Evolutionary conservation across 1,284 basidiomycete genomes (phyloP).

Genomic region (Gymnopus androsaceus): DNA sequence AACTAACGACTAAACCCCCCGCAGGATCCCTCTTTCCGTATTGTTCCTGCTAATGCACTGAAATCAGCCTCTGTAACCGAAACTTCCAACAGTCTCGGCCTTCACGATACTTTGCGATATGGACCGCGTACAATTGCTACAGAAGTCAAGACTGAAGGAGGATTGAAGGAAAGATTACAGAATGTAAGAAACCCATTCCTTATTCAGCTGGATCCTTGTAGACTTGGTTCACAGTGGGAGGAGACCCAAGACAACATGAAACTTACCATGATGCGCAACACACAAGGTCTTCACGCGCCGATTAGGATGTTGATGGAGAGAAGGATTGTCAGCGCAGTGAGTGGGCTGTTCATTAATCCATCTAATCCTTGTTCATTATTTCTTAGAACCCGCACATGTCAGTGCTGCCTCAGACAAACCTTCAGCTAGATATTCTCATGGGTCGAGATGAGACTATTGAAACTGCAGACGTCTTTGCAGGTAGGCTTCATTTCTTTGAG

Average conservation of each 20-base stretch:
- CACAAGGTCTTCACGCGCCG: constrained; percentile 87
- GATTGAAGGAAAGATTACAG: constrained; percentile 65
- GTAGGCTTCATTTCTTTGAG: constrained; percentile 40
- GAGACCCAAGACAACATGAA: constrained; percentile 88
- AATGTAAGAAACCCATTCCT: constrained; percentile 51
- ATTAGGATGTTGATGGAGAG: constrained; percentile 93
- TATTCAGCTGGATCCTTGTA: neutral
- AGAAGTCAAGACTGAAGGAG: constrained; percentile 60
- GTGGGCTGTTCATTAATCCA: constrained; percentile 28
- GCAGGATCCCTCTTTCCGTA: constrained; percentile 65
- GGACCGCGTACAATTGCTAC: constrained; percentile 75
- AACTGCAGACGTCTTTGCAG: constrained; percentile 71
- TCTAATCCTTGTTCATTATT: neutral
- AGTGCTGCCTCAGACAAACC: constrained; percentile 66
- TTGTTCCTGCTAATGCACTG: constrained; percentile 59
- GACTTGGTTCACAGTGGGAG: constrained; percentile 73
- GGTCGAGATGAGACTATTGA: constrained; percentile 85
- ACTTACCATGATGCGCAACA: constrained; percentile 82
- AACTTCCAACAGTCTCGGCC: constrained; percentile 70
- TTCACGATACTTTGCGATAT: constrained; percentile 79
- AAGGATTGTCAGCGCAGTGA: constrained; percentile 78
- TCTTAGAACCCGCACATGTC: constrained; percentile 65
- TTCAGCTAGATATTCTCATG: constrained; percentile 89
- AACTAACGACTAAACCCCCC: neutral
- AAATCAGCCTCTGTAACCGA: constrained; percentile 69